Evolutionary conservation across 768 basidiomycete genomes (phyloP).

Genomic region (Sporobolomyces phaffii): DNA sequence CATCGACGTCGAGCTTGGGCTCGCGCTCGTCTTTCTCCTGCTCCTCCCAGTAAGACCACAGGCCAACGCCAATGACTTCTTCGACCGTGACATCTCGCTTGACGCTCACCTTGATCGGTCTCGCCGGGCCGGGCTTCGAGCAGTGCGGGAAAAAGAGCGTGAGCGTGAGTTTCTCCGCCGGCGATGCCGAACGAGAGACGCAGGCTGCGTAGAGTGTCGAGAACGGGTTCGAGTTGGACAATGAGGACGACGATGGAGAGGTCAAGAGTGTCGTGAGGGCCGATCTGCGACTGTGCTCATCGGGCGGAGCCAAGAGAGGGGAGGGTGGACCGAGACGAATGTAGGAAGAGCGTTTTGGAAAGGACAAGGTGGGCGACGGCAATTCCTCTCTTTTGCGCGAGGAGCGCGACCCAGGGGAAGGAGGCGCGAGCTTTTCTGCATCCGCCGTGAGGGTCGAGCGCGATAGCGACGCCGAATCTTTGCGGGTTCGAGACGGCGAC

Average conservation of each 20-base stretch:
- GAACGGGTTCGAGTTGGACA: slow-evolving; percentile 68
- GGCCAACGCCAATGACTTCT: slow-evolving; percentile 86
- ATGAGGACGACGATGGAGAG: slow-evolving; percentile 4
- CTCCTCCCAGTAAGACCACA: slow-evolving; percentile 92
- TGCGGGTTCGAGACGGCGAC: not conserved
- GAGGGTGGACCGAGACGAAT: not conserved
- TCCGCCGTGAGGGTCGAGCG: not conserved
- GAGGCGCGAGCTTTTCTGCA: slow-evolving; percentile 1
- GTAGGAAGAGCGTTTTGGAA: slow-evolving; percentile 13
- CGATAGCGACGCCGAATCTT: not conserved
- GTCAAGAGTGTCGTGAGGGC: slow-evolving; percentile 31
- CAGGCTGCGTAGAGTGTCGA: slow-evolving; percentile 70
- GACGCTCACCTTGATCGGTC: slow-evolving; percentile 67
- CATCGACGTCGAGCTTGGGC: slow-evolving; percentile 61
- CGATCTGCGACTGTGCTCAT: not conserved
- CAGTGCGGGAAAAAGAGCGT: slow-evolving; percentile 82
- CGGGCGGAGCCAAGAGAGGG: not conserved
- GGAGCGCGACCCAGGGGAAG: not conserved
- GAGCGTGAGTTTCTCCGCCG: slow-evolving; percentile 59
- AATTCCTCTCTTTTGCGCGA: not conserved
- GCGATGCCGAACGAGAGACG: slow-evolving; percentile 58
- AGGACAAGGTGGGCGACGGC: not conserved
- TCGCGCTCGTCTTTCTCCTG: slow-evolving; percentile 53
- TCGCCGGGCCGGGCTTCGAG: slow-evolving; percentile 53
- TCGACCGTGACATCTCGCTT: slow-evolving; percentile 84